Evolutionary conservation across 495 filamentous ascomycete genomes (phyloP), one percentile per base, ranked within the genome.

Genomic region (Penicillium salamii): DNA sequence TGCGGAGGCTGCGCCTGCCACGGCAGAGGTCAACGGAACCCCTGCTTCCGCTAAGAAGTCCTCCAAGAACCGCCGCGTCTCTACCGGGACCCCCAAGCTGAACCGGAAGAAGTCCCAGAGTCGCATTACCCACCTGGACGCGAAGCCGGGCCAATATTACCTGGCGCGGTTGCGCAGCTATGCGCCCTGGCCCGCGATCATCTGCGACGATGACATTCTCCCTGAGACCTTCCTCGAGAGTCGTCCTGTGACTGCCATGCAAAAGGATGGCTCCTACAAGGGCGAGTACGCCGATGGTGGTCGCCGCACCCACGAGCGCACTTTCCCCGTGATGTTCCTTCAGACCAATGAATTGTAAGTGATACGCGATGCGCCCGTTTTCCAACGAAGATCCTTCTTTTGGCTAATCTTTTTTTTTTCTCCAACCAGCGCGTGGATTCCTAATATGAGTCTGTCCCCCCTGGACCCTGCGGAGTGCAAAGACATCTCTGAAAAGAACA

Each of bases 311-410:
- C 78, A 82, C 32, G 90, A 96, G 66, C 79, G 91, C 34, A 90
- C 87, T 5, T 96, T 87, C 65, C 90, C 91, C 2, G 83, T 97
- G 53, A 96, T 96, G 91, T 97, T 93, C 68, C 74, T 97, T 46
- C 76, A 83, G 49, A 95, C 90, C 45, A 95, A 96, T 64, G 90
- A 96, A 76, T 97, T 97, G 91, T 97, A 73, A 79, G 91, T 84
- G n/a, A n/a, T n/a, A n/a, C n/a, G n/a, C n/a, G n/a, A n/a, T n/a
- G n/a, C n/a, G n/a, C n/a, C n/a, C n/a, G n/a, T n/a, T n/a, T n/a
- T n/a, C n/a, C n/a, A n/a, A n/a, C n/a, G n/a, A n/a, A n/a, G n/a
- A n/a, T n/a, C n/a, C n/a, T n/a, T n/a, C n/a, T n/a, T n/a, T n/a
- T n/a, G n/a, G 21, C 55, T 52, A 26, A 26, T 54, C 54, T 37